A percentile compares a stretch with the other conserved stretches of the same genome.
Evolutionary conservation across 805 yeast species (phyloP).

Genomic region (Ogataea philodendri): DNA sequence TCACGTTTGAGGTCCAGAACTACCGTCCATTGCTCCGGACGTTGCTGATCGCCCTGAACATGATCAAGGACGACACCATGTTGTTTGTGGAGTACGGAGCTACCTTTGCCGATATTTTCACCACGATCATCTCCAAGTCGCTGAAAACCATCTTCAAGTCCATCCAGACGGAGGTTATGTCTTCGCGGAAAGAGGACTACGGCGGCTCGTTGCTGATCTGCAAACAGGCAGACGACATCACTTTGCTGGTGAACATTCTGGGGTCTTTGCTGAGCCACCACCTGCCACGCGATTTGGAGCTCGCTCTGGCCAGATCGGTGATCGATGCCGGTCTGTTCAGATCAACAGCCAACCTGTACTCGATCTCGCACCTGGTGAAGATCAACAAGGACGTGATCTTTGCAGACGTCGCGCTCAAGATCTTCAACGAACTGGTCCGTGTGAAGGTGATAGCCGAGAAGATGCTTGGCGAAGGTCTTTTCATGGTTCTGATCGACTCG

Average conservation of each 20-base stretch:
- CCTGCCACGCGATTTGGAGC: conserved; percentile 45
- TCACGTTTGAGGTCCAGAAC: conserved; percentile 36
- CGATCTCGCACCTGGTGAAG: conserved; percentile 61
- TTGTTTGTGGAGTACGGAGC: conserved; percentile 47
- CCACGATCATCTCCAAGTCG: conserved; percentile 62
- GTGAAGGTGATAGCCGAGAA: conserved; percentile 64
- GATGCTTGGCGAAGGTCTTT: conserved; percentile 61
- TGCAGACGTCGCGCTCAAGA: conserved; percentile 69
- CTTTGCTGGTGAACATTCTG: conserved; percentile 61
- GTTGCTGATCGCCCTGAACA: conserved; percentile 45
- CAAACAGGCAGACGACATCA: conserved; percentile 62
- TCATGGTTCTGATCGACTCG: conserved; percentile 68
- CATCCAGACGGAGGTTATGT: conserved; percentile 54
- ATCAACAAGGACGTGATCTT: conserved; percentile 63
- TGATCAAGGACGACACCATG: conserved; percentile 41
- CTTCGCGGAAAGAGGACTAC: conserved; percentile 37
- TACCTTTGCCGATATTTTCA: conserved; percentile 56
- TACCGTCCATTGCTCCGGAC: conserved; percentile 65
- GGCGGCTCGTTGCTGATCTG: conserved; percentile 37
- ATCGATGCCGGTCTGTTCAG: conserved; percentile 59
- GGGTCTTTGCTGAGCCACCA: conserved; percentile 52
- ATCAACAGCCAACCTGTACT: conserved; percentile 60
- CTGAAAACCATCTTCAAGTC: conserved; percentile 56
- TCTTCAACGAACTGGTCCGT: conserved; percentile 64
- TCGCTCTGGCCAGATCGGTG: conserved; percentile 51